phyloP scores from a whole-genome alignment of 2,329 filamentous ascomycete species.

The Colletotrichum trifolii region DNA sequence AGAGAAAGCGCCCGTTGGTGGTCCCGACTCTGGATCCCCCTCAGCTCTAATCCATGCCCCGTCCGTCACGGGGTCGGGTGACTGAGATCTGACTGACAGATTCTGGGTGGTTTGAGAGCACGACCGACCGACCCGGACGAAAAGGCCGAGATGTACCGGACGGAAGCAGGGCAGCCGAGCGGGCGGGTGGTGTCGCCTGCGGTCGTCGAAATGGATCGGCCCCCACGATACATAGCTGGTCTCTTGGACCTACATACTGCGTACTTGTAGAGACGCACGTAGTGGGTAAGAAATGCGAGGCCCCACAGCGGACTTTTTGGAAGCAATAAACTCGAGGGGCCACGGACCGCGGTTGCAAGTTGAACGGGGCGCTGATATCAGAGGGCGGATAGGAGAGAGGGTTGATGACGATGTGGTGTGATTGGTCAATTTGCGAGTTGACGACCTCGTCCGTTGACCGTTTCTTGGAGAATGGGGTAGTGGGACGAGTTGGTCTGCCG shows the following conservation, averaged over 20 bases:
- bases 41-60: slow-evolving; percentile 1
- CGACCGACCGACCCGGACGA: slow-evolving; percentile 14
- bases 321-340: slow-evolving; percentile 26
- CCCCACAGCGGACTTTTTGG: slow-evolving; percentile 5
- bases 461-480: neutral
- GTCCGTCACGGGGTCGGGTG: slow-evolving; percentile 25
- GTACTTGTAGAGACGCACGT: neutral
- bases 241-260: too few relatives aligned
- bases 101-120: neutral
- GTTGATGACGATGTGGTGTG: neutral
- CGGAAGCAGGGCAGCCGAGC: neutral
- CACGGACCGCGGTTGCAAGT: slow-evolving; percentile 17
- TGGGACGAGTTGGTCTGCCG: too few relatives aligned
- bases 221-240: slow-evolving; percentile 1
- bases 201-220: slow-evolving; percentile 7
- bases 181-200: neutral
- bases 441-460: slow-evolving; percentile 3
- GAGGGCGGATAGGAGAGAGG: neutral
- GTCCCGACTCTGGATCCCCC: neutral
- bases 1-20: slow-evolving; percentile 24
- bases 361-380: slow-evolving; percentile 17
- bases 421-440: slow-evolving; percentile 31
- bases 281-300: slow-evolving; percentile 2
- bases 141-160: slow-evolving; percentile 27
- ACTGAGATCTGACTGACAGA: slow-evolving; percentile 8